Base-by-base conservation (phyloP, 2,329 filamentous ascomycete genomes). In the Colletotrichum orbiculare region DNA sequence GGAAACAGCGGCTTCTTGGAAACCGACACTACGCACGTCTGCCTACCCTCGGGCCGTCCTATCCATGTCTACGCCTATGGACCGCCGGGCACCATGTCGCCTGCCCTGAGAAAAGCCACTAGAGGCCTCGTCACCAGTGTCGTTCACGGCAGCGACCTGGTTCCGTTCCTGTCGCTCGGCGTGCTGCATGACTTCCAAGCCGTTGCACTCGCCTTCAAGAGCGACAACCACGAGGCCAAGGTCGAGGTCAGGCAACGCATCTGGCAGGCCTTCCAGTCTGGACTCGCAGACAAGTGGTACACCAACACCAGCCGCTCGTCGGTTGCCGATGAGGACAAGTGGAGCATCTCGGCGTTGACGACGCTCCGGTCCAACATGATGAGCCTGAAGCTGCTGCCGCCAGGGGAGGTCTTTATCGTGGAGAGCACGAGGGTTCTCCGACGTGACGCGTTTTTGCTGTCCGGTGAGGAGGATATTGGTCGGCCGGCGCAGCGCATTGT, bases 11-110 rank as follows among this genome's bases (percentile, higher is more conserved):
- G 68, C 35, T 54, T 68, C n/a, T 57, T 63, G 42, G 38, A 64
- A 62, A 39, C 56, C 41, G 50, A 60, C 5, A 49, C 55, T 11
- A 69, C 73, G 12, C 76, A 79, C 15, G 75, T 87, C 38, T 83
- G 81, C 15, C 82, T 94, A 0, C 91, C 91, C 0, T 71, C 89
- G 0, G 87, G 89, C 13, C 85, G 91, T 0, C 89, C 90, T 3
- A 90, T 94, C 17, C 91, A 94, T 70, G 91, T 93, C 11, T 94
- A 92, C 73, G 89, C 91, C 7, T 94, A 93, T 73, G 91, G 91
- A 0, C 89, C 91, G 2, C 91, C 91, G 0, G 87, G 90, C 0
- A 90, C 89, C 12, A 87, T 94, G 84, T 92, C 90, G 0, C 83
- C 89, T 0, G 86, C 88, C 2, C 82, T 94, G 8, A 87, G 91